Evolutionary conservation across 2,329 filamentous ascomycete species (phyloP), one percentile per base, ranked within the genome.

Genomic region (Fusarium burgessii): DNA sequence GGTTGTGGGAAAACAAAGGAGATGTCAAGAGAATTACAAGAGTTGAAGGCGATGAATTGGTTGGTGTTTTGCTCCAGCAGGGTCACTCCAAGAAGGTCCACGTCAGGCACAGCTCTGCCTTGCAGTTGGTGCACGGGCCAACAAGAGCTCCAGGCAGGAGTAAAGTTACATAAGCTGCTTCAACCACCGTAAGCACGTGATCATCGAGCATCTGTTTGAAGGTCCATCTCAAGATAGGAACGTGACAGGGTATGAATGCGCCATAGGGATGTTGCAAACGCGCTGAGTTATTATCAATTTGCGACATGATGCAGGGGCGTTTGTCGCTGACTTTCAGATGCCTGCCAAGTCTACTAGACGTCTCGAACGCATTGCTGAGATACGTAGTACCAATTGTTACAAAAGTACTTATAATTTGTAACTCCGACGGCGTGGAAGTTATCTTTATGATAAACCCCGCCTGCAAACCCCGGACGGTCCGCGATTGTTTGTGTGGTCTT

Each of bases 81-180:
- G 67, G 72, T 77, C 74, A 75, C 77, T 78, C 71, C 42, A 74
- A 76, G 68, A 74, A 70, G 70, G 78, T 84, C 81, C 83, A 85
- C 83, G 83, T 85, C 83, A 85, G 80, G 80, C 78, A 80, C 76
- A 80, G 79, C 80, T 81, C 80, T 82, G 80, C 79, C 80, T 81
- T 76, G 78, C 66, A 73, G 66, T 27, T 51, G 17, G 64, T 61
- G 77, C 77, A 77, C 77, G 67, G 77, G 60, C 75, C 77, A 73
- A 40, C 51, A 2, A 41, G 29, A 76, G 74, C 73, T 75, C 59
- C 56, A 72, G 70, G 72, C 66, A 73, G 73, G 61, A 62, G 55
- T 47, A 51, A 9, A 49, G 57, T 76, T 74, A 74, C 73, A 65
- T 70, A 74, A 76, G 47, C 64, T 41, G 20, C 12, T 23, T 14